phyloP scores from a whole-genome alignment of 2,329 filamentous ascomycete species.

The Neoscytalidium dimidiatum region DNA sequence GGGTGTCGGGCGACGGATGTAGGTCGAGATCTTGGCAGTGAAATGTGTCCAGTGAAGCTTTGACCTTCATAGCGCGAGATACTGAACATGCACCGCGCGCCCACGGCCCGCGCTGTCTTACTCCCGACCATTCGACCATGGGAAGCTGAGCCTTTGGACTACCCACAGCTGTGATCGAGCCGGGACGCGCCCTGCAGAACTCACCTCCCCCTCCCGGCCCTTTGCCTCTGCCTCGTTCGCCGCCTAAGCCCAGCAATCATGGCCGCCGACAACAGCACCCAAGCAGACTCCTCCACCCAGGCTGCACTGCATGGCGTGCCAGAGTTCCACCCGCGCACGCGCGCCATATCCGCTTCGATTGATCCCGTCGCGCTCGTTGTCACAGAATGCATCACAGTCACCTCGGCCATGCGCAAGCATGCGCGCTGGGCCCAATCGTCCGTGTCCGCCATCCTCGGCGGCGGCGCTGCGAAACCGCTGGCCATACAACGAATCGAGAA shows the following conservation, averaged over 20 bases:
- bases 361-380: constrained; percentile 92
- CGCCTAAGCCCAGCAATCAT: constrained; percentile 13
- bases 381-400: constrained; percentile 98
- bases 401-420: constrained; percentile 97
- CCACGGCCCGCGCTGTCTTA: constrained; percentile 1
- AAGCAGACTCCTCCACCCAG: constrained; percentile 15
- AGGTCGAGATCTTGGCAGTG: background rate
- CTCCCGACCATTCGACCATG: constrained; percentile 14
- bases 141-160: background rate
- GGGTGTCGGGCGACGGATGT: background rate
- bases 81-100: constrained; percentile 14
- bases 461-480: constrained; percentile 54
- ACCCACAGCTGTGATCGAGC: constrained; percentile 15
- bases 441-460: constrained; percentile 91
- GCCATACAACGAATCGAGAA: constrained; percentile 38
- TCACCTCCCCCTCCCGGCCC: background rate
- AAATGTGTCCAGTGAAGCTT: constrained; percentile 11
- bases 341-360: constrained; percentile 71
- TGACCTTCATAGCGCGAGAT: background rate
- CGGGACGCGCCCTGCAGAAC: background rate
- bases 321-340: constrained; percentile 14
- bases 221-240: background rate
- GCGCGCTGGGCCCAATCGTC: constrained; percentile 94
- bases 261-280: constrained; percentile 13
- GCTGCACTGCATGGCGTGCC: constrained; percentile 7